Evolutionary conservation across 2,329 filamentous ascomycete genomes (phyloP), one percentile per base, ranked within the genome.

Genomic region (Aureobasidium subglaciale): DNA sequence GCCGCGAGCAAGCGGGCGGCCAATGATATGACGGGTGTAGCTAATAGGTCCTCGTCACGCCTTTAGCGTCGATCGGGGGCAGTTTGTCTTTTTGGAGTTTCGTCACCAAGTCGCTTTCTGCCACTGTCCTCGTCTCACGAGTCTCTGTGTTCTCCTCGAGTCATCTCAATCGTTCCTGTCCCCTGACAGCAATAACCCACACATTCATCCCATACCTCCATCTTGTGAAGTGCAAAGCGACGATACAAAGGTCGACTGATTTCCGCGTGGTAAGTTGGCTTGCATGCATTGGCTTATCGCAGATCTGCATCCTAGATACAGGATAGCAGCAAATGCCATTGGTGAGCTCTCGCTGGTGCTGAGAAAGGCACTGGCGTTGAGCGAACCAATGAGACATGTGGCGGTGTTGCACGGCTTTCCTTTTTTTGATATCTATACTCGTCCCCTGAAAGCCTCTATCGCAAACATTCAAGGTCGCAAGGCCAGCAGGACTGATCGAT

Each of bases 211-310:
- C 20, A 40, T 52, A 20, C 24, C 35, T 41, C 24, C 13, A 1
- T 41, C 35, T n/a, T 32, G 48, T 41, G 25, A 52, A 41, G 13
- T 29, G n/a, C 2, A 27, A 37, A 37, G n/a, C 45, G 45, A 49
- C 45, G 4, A 50, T 22, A 18, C 48, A 6, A n/a, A 18, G 20
- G 41, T 29, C 32, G 16, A 46, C 41, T 45, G 32, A 16, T 22
- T 38, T 13, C 30, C 41, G 42, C 42, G 35, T 56, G 54, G 54
- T 56, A 56, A 56, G 54, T 56, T 16, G 48, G 35, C 34, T 37
- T 56, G 52, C 41, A 45, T 40, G 52, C 30, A 55, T 55, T 41
- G 42, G 41, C 54, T 49, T 56, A 56, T 49, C 54, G 35, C 43
- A 49, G 42, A 56, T 56, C 53, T 56, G 53, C 53, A 34, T 5